These are phyloP conservation scores for Cryptomeria japonica DNA, from an alignment of 75 land plant genomes.

Conservation along the genomic window DNA sequence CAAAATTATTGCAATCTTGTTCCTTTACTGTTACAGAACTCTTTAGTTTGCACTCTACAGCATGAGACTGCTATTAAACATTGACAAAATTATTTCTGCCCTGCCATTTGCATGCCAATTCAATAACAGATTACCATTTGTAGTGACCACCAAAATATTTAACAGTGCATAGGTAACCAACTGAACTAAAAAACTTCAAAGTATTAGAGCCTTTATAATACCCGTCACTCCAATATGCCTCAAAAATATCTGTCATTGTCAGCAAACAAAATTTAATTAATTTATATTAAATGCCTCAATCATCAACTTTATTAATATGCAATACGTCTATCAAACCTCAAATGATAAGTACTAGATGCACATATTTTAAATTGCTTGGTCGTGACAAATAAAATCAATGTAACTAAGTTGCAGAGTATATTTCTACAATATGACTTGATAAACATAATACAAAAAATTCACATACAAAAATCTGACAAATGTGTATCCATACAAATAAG, in stretches of 20 bases:
- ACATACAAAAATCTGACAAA: background rate
- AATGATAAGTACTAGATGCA: background rate
- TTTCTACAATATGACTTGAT: background rate
- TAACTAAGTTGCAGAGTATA: background rate
- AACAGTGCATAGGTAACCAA: background rate
- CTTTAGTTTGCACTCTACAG: background rate
- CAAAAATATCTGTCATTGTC: slow-evolving; percentile 8
- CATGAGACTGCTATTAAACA: background rate
- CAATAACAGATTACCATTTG: background rate
- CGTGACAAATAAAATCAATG: background rate
- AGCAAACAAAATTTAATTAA: background rate
- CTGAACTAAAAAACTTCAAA: background rate
- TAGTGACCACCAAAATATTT: background rate
- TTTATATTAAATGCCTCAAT: background rate
- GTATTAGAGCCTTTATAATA: background rate
- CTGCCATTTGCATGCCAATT: background rate
- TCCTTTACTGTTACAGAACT: background rate
- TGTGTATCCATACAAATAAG: background rate
- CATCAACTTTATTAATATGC: background rate
- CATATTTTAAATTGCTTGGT: background rate
- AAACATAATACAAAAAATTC: background rate
- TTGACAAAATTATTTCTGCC: background rate
- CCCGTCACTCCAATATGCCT: background rate
- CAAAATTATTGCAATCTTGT: background rate
- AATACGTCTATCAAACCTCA: background rate